A percentile compares a stretch with the other conserved stretches of the same genome.
Conservation (phyloP, 306 rosid species). For the Quercus berberidifolia region DNA sequence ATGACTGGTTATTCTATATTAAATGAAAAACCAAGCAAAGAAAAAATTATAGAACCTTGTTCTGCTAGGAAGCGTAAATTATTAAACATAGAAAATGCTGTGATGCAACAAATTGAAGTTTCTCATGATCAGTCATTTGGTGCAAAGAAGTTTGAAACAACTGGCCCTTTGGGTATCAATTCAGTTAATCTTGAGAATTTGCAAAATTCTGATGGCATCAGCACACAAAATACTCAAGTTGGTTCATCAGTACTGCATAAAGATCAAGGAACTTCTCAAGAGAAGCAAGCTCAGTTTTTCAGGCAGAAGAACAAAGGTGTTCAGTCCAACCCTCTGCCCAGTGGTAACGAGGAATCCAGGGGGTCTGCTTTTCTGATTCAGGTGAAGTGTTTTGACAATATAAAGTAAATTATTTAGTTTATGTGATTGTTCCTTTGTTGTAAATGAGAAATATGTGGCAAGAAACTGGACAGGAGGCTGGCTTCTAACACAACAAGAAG, state of each 20-base stretch:
- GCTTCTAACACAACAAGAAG: background rate
- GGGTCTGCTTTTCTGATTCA: conserved; percentile 83
- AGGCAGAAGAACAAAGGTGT: conserved; percentile 26
- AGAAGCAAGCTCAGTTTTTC: conserved; percentile 31
- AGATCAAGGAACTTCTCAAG: conserved; percentile 31
- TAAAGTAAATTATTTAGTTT: background rate
- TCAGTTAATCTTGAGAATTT: conserved; percentile 33
- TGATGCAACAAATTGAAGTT: conserved; percentile 27
- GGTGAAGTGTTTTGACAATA: conserved; percentile 40
- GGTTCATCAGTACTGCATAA: conserved; percentile 24
- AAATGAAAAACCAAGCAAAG: conserved; percentile 40
- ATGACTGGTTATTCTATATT: conserved; percentile 35
- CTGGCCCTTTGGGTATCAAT: conserved; percentile 19
- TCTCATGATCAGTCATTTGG: conserved; percentile 38
- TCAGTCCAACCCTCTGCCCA: conserved; percentile 31
- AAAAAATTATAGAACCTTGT: conserved; percentile 34
- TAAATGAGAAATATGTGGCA: background rate
- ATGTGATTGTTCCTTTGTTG: conserved; percentile 13
- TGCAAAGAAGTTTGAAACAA: conserved; percentile 26
- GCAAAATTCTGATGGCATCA: conserved; percentile 28
- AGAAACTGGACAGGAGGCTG: background rate
- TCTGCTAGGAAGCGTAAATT: conserved; percentile 65
- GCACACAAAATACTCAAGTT: conserved; percentile 39
- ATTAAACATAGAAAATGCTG: conserved; percentile 42
- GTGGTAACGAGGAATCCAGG: conserved; percentile 49